These are phyloP conservation scores for Camellia sinensis DNA, from an alignment of 148 eudicot genomes.

Conservation along the genomic window DNA sequence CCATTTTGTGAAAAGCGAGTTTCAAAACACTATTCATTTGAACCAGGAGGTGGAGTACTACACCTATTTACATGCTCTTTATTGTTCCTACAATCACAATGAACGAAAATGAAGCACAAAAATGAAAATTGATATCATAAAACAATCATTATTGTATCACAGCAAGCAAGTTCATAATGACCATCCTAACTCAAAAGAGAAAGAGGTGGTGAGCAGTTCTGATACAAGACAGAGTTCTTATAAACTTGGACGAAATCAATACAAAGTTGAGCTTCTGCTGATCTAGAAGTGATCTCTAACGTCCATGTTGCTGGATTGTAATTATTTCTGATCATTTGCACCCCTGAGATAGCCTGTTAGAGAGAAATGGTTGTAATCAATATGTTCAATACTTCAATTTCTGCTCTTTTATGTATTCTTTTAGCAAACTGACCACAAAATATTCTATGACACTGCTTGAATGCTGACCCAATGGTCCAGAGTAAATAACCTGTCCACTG, in stretches of 20 bases:
- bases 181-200: too few relatives aligned
- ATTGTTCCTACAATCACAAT: conserved; percentile 41
- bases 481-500: conserved; percentile 71
- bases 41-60: conserved; percentile 51
- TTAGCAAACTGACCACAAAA: conserved; percentile 57
- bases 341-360: conserved; percentile 53
- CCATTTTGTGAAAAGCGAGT: conserved; percentile 57
- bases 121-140: too few relatives aligned
- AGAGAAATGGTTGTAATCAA: background rate
- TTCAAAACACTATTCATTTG: conserved; percentile 49
- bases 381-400: background rate
- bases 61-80: conserved; percentile 46
- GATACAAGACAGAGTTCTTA: conserved; percentile 37
- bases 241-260: conserved; percentile 63
- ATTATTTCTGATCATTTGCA: conserved; percentile 59
- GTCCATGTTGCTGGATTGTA: conserved; percentile 94
- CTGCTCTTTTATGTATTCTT: background rate
- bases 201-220: conserved; percentile 11
- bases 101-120: too few relatives aligned
- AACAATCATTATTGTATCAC: too few relatives aligned
- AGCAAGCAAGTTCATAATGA: background rate
- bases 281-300: conserved; percentile 75
- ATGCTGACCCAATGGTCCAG: conserved; percentile 65
- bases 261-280: conserved; percentile 61
- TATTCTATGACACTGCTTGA: conserved; percentile 60